Evolutionary conservation across 2,329 filamentous ascomycete species (phyloP).

Genomic region (Phialophora chinensis): DNA sequence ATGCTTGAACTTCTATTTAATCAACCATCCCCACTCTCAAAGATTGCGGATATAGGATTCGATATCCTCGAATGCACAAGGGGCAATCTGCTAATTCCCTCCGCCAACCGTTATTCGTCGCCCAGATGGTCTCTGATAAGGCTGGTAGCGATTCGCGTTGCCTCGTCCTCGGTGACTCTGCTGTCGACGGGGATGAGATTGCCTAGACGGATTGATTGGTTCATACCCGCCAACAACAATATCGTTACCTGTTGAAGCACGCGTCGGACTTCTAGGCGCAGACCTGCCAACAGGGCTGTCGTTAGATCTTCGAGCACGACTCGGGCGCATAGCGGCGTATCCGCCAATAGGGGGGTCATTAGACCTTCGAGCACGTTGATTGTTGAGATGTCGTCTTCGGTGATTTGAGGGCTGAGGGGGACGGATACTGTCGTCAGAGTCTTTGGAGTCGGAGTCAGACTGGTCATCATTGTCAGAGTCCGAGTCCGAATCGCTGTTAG

Average conservation of each 20-base stretch:
- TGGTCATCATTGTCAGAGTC: constrained; percentile 13
- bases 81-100: background rate
- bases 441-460: constrained; percentile 27
- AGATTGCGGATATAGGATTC: background rate
- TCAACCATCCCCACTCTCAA: background rate
- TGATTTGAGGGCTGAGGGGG: constrained; percentile 32
- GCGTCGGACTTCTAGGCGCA: background rate
- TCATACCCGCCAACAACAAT: background rate
- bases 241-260: constrained; percentile 26
- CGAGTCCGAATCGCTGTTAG: background rate
- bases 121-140: constrained; percentile 10
- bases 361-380: constrained; percentile 30
- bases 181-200: background rate
- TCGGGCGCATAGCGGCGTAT: too few species aligned
- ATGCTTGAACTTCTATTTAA: constrained; percentile 5
- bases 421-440: constrained; percentile 30
- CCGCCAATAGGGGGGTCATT: too few species aligned
- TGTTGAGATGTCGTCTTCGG: constrained; percentile 30
- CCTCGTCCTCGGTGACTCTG: background rate
- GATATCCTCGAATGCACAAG: background rate
- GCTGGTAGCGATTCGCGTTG: background rate
- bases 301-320: too few species aligned
- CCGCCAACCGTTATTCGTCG: constrained; percentile 17
- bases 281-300: too few species aligned
- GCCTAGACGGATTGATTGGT: background rate